Base-by-base conservation (phyloP, 2,329 filamentous ascomycete species). In the Trichoderma afroharzianum region DNA sequence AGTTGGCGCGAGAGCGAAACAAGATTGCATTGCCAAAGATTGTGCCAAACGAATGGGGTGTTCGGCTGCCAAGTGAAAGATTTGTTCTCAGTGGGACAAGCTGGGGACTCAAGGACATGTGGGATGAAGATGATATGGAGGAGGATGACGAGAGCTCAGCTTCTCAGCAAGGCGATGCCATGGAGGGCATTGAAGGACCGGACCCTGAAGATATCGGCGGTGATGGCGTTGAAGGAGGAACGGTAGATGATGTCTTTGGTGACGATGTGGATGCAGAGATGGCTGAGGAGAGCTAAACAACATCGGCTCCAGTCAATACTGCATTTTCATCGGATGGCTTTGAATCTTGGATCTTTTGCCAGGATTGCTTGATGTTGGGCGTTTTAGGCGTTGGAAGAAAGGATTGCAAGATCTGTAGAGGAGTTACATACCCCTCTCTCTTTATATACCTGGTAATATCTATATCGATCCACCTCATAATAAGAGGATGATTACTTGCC, bases 1-100 rank as follows among this genome's bases (percentile, higher is more conserved):
- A 94, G 79, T 83, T 94, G n/a, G 93, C 92, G 14, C 85, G 87
- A 74, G 90, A 92, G 78, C 84, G 90, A 74, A 94, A 94, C 81
- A 88, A 88, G 76, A 84, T 91, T 32, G 87, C 86, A 1, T 81
- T 94, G 73, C 90, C 90, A 24, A 85, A 87, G 73, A 87, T 92
- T 18, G 83, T 87, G 14, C 85, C 87, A 55, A 88, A 88, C 76
- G 90, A 92, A 78, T 92, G 90, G 89, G 90, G 90, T 28, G 86
- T 91, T 7, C 82, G 90, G 12, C 79, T 92, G 72, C 90, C 90
- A 1, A 89, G 87, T 76, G 90, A 92, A 82, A 86, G 90, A 70
- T 92, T 92, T 76, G 90, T 92, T 33, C 83, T 92, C 58, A 91
- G 87, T 71, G 90, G 90, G 18, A 85, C 88, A 66, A 86, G 88